phyloP scores from a whole-genome alignment of 1,139 yeast species.

The Hemisphaericaspora xylofermentans region DNA sequence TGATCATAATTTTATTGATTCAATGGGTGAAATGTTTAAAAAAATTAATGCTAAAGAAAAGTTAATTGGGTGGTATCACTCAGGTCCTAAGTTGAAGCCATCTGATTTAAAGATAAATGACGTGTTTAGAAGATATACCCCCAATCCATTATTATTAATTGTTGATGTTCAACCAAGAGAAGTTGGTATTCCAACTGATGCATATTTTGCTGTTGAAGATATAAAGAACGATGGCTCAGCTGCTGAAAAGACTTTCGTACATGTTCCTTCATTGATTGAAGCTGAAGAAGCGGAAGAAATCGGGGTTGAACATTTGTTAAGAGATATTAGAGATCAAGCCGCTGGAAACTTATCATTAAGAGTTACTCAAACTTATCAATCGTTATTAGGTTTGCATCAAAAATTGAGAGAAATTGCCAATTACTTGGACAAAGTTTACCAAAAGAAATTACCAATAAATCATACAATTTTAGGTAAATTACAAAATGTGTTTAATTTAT shows the following conservation, averaged over 20 bases:
- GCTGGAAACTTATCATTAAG: slow-evolving; percentile 88
- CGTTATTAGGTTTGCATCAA: slow-evolving; percentile 81
- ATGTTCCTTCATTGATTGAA: slow-evolving; percentile 86
- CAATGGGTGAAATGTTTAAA: slow-evolving; percentile 97
- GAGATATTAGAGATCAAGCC: slow-evolving; percentile 96
- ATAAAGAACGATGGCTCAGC: slow-evolving; percentile 96
- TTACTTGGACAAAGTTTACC: slow-evolving; percentile 75
- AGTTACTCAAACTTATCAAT: slow-evolving; percentile 85
- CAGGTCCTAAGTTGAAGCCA: slow-evolving; percentile 89
- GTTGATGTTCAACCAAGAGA: slow-evolving; percentile 87
- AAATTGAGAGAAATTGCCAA: slow-evolving; percentile 76
- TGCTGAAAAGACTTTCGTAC: slow-evolving; percentile 89
- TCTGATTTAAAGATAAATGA: slow-evolving; percentile 92
- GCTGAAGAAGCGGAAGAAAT: slow-evolving; percentile 99
- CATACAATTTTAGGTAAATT: slow-evolving; percentile 88
- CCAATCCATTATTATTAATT: slow-evolving; percentile 81
- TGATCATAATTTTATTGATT: slow-evolving; percentile 93
- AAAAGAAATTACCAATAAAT: slow-evolving; percentile 77
- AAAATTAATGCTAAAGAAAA: slow-evolving; percentile 96
- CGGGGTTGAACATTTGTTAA: slow-evolving; percentile 92
- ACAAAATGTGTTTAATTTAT: slow-evolving; percentile 89
- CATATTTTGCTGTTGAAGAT: slow-evolving; percentile 92
- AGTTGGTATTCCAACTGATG: slow-evolving; percentile 92
- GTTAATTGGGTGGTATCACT: slow-evolving; percentile 97
- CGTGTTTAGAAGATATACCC: slow-evolving; percentile 75